Percentiles rank a stretch among this genome's conserved stretches.
Evolutionary conservation across 163 green algal species (phyloP).

Genomic region (Chlorella variabilis): DNA sequence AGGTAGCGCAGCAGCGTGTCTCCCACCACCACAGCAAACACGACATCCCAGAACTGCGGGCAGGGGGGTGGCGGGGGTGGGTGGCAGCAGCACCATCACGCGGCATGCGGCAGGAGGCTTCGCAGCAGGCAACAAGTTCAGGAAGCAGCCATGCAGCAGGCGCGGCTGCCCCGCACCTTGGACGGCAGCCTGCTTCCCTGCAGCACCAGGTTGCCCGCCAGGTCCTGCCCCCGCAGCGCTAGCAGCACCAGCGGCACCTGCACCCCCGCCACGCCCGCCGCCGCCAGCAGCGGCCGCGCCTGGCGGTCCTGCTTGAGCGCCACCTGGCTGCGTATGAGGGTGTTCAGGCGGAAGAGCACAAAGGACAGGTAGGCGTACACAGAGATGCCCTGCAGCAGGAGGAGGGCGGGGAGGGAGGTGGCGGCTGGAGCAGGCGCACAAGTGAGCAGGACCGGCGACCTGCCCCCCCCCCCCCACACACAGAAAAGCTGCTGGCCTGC

Average conservation of each 20-base stretch:
- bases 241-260: conserved; percentile 6
- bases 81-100: too few species aligned
- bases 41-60: conserved; percentile 35
- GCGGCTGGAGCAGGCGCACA: neutral
- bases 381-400: conserved; percentile 13
- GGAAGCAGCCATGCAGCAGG: too few species aligned
- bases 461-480: too few species aligned
- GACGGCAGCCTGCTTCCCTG: neutral
- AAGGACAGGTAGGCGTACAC: conserved; percentile 21
- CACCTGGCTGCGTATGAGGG: neutral
- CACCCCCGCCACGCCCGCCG: neutral
- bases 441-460: too few species aligned
- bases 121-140: too few species aligned
- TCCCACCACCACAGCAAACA: conserved; percentile 47
- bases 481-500: neutral
- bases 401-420: neutral
- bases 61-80: neutral
- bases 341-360: conserved; percentile 32
- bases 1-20: conserved; percentile 49
- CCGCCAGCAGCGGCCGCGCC: conserved; percentile 9
- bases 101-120: too few species aligned
- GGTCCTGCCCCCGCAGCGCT: conserved; percentile 3
- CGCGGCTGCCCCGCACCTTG: neutral
- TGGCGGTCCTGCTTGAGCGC: neutral
- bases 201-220: conserved; percentile 26